Base-by-base conservation (phyloP, 306 rosid species). In the Prunus mume region DNA sequence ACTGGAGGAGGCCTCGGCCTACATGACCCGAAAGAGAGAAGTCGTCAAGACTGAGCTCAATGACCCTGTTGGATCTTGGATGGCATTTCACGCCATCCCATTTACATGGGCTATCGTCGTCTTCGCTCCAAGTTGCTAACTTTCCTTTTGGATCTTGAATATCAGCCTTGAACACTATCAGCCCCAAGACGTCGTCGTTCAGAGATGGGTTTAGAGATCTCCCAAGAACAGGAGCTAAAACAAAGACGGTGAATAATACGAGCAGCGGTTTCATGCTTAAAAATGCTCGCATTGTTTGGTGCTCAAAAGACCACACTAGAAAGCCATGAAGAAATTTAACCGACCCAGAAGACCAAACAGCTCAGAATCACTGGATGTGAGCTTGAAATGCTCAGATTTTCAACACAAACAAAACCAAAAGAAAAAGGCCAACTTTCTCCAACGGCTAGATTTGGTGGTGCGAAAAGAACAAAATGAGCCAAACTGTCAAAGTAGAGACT, bases 141-240 rank as follows among this genome's bases (percentile, higher is more conserved):
- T 86, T 91, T 52, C 89, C 89, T 78, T 87, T 87, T 4, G 98
- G 97, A 85, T 96, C 99, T 88, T 77, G 85, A 60, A 92, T 81
- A 60, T 96, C 97, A 4, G 98, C 93, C 81, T 91, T 96, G 87
- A 96, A 92, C 80, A 96, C 98, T 71, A 96, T 92, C 78, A 96
- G 77, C 41, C 98, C 99, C 90, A 96, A 71, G 55, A 92, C 98
- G 83, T 96, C 99, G 76, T 96, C 99, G 86, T 92, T 96, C 54
- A 96, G 80, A 24, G 96, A 88, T 5, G 99, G 98, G 84, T 66
- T 96, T 63, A 92, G 88, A 9, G 92, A 84, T 56, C 75, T 65
- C 73, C 15, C 72, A 25, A 76, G 65, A 28, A 73, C 65, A 5
- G 92, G 88, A 61, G 78, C 84, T 70, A 82, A 67, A 18, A 85